Evolutionary conservation across 2,329 filamentous ascomycete genomes (phyloP), one percentile per base, ranked within the genome.

Genomic region (Ramichloridium luteum): DNA sequence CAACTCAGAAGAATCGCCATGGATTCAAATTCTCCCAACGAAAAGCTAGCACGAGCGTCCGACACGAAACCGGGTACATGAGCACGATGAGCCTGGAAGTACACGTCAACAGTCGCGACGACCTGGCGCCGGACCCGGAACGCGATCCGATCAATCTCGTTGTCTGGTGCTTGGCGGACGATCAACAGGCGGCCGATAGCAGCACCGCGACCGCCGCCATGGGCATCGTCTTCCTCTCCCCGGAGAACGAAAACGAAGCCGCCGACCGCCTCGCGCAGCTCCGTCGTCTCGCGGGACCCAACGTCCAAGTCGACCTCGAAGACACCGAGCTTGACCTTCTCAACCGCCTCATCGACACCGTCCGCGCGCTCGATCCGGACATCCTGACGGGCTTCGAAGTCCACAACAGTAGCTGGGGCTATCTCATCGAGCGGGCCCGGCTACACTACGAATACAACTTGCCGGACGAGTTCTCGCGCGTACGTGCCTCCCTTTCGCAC

Each of bases 381-480:
- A 81, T 98, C 16, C 64, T 98, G 25, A 90, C 86, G 0, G 90
- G 90, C 0, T 98, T 90, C 47, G 90, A 98, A 56, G 85, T 96
- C 0, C 85, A 94, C 49, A 83, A 85, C 32, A 71, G 75, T 36
- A 94, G 86, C 1, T 98, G 90, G 90, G 90, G 92, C 1, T 98
- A 92, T 55, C 57, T 98, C 22, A 88, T 94, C 29, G 88, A 98
- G 58, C 74, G 90, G 31, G 86, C 88, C 9, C 70, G 80, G 16
- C 57, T 80, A 39, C 83, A 86, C 53, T 94, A 88, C 48, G 86
- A 93, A 40, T 90, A 82, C 53, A 78, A 94, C 47, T 65, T 98
- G 3, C 92, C 83, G 44, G 81, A 93, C 42, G 86, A 94, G 50
- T 74, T 98, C 39, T 93, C 86, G 1, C 73, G 90, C 13, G 83